Percentiles rank a stretch among this genome's conserved stretches.
Evolutionary conservation across 2,329 filamentous ascomycete species (phyloP).

Genomic region (Zymoseptoria pseudotritici): DNA sequence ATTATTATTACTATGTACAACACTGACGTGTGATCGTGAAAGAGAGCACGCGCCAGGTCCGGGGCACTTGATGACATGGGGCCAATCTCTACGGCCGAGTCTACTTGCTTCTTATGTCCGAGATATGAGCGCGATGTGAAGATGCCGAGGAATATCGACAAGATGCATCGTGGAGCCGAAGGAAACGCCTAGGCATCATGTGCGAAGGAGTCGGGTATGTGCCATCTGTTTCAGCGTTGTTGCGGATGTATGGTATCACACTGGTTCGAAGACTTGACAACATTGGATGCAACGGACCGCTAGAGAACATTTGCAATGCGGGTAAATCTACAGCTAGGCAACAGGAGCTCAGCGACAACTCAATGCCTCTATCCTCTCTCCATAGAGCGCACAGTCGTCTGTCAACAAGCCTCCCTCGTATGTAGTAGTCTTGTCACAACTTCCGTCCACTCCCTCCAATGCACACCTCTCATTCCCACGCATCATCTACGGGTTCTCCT

Average conservation of each 20-base stretch:
- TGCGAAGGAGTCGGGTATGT: too few relatives aligned
- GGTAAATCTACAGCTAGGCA: conserved; percentile 15
- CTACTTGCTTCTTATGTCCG: not conserved
- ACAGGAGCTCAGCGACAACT: conserved; percentile 15
- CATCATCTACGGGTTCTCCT: conserved; percentile 44
- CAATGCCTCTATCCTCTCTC: conserved; percentile 5
- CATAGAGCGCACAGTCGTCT: not conserved
- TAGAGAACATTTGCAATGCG: conserved; percentile 3
- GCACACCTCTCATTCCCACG: not conserved
- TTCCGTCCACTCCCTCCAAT: conserved; percentile 5
- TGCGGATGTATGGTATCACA: not conserved
- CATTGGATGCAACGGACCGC: not conserved
- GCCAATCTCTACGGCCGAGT: not conserved
- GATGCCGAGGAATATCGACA: not conserved
- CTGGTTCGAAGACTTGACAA: not conserved
- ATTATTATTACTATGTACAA: too few relatives aligned
- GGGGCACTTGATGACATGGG: not conserved
- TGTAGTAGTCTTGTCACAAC: conserved; percentile 3
- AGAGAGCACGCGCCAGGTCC: not conserved
- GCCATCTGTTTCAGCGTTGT: too few relatives aligned
- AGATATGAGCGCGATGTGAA: not conserved
- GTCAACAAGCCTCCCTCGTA: not conserved
- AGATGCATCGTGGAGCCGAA: not conserved
- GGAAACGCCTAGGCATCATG: not conserved
- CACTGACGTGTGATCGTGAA: too few relatives aligned